Percentiles rank a stretch among this genome's conserved stretches.
phyloP scores from a whole-genome alignment of 2,329 filamentous ascomycete genomes.

The Dactylellina drechsleri region DNA sequence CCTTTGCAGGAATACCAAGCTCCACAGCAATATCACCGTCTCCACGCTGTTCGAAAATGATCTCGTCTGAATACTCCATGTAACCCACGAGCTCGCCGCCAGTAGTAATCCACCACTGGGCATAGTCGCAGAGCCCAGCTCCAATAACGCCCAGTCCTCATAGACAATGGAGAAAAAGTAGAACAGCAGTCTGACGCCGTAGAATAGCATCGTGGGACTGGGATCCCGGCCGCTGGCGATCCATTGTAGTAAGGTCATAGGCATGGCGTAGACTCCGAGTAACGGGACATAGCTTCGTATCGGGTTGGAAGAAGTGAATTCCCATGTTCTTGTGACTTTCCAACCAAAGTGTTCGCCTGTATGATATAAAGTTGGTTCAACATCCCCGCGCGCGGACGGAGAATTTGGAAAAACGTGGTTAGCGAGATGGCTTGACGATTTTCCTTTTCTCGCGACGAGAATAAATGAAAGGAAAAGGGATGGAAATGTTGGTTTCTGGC shows the following conservation, averaged over 20 bases:
- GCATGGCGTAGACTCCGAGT: conserved; percentile 93
- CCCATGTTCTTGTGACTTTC: conserved; percentile 90
- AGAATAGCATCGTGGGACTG: conserved; percentile 83
- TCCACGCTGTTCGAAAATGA: conserved; percentile 98
- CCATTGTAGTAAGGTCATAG: conserved; percentile 92
- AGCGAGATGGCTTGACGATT: conserved; percentile 2
- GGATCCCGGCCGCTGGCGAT: conserved; percentile 81
- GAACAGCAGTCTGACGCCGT: conserved; percentile 87
- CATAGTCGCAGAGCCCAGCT: conserved; percentile 78
- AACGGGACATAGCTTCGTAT: conserved; percentile 96
- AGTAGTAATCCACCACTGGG: conserved; percentile 80
- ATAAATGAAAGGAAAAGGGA: no score
- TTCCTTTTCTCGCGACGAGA: no score
- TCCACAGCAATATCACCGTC: conserved; percentile 92
- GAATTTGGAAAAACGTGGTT: conserved; percentile 3
- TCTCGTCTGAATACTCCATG: conserved; percentile 98
- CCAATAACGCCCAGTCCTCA: conserved; percentile 96
- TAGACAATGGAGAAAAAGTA: conserved; percentile 94
- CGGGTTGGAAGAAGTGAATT: conserved; percentile 87
- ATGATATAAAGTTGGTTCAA: conserved; percentile 26
- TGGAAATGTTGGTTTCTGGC: not conserved
- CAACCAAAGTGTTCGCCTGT: conserved; percentile 91
- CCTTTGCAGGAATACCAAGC: conserved; percentile 86
- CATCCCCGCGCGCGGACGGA: no score
- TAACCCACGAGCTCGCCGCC: conserved; percentile 95